Conservation (phyloP, 805 yeast species). For the Suhomyces emberorum region DNA sequence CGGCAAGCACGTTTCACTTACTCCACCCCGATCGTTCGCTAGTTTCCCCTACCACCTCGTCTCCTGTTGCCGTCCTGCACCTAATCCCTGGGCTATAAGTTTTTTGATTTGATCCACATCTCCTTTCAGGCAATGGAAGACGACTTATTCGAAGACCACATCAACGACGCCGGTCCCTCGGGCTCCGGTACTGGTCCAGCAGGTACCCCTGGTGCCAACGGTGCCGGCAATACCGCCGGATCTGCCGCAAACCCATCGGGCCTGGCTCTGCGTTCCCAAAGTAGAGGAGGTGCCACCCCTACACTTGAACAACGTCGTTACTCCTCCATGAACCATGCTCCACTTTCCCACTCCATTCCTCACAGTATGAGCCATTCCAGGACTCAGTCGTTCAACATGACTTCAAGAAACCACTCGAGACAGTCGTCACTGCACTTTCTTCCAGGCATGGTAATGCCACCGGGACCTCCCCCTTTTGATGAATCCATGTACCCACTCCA, state of each 20-base stretch:
- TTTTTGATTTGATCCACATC: neutral
- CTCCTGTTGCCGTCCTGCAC: neutral
- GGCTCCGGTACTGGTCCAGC: too few species aligned
- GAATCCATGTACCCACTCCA: slow-evolving; percentile 3
- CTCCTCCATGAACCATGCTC: neutral
- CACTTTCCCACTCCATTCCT: neutral
- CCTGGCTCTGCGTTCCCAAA: neutral
- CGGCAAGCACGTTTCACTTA: too few species aligned
- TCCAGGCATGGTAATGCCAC: slow-evolving; percentile 2
- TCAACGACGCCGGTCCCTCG: too few species aligned
- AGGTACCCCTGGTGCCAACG: too few species aligned
- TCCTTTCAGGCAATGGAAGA: slow-evolving; percentile 3
- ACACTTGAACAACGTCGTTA: neutral
- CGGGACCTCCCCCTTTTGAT: slow-evolving; percentile 3
- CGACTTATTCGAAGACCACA: slow-evolving; percentile 13
- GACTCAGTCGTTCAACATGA: neutral
- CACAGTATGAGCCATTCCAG: slow-evolving; percentile 4
- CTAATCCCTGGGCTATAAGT: neutral
- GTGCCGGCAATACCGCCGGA: neutral
- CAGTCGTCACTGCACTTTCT: slow-evolving; percentile 8
- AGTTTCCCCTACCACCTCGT: too few species aligned
- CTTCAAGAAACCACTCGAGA: slow-evolving; percentile 6
- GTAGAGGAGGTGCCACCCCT: slow-evolving; percentile 1
- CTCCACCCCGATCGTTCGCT: too few species aligned
- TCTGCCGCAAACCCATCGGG: neutral